Percentiles rank a stretch among this genome's conserved stretches.
These are phyloP conservation scores for Murraya koenigii DNA, from an alignment of 345 rosid genomes.

Conservation along the genomic window DNA sequence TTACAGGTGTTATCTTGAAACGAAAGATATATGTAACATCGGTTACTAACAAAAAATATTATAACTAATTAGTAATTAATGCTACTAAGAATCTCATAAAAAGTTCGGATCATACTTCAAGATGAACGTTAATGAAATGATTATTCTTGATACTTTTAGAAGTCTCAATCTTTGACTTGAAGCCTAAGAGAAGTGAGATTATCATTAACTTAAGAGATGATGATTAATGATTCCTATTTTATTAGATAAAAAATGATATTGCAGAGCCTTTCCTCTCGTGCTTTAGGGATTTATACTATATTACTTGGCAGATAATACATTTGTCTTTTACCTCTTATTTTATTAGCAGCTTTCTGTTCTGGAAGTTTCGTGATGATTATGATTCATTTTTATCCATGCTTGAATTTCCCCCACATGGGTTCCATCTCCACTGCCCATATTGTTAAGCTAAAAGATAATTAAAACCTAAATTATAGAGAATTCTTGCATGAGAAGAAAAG, in stretches of 20 bases:
- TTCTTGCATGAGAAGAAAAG: conserved; percentile 15
- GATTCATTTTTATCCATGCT: conserved; percentile 22
- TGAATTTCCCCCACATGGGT: conserved; percentile 20
- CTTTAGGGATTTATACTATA: not conserved
- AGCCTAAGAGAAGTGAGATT: conserved; percentile 27
- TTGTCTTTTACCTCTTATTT: conserved; percentile 27
- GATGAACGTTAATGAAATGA: conserved; percentile 14
- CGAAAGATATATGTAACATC: not conserved
- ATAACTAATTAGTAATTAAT: not conserved
- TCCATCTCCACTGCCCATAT: conserved; percentile 14
- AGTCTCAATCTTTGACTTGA: conserved; percentile 33
- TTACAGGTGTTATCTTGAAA: not conserved
- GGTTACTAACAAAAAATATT: not conserved
- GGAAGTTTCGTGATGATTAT: conserved; percentile 13
- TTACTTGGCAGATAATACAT: conserved; percentile 18
- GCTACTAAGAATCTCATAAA: not conserved
- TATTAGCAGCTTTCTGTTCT: conserved; percentile 6
- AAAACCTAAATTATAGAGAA: not conserved
- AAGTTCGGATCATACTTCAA: not conserved
- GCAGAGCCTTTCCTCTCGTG: not conserved
- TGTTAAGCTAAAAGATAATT: conserved; percentile 11
- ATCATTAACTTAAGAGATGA: conserved; percentile 2
- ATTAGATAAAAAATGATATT: not conserved
- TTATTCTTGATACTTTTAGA: conserved; percentile 12
- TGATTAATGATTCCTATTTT: not conserved